These are phyloP conservation scores for Rhododendron ovatum DNA, from an alignment of 148 eudicot species.

Conservation along the genomic window DNA sequence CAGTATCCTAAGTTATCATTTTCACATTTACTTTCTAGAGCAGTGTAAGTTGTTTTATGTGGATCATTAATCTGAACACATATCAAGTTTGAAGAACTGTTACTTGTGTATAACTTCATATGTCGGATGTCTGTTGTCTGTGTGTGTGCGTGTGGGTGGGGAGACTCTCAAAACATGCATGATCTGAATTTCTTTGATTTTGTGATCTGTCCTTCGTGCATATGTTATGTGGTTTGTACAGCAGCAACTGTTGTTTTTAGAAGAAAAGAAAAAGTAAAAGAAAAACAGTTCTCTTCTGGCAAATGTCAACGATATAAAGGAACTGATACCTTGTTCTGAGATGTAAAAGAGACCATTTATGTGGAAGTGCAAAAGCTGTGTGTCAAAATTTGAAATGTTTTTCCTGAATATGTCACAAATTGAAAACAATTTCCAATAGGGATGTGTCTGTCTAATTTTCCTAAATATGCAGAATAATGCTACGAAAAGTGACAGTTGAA, in stretches of 20 bases:
- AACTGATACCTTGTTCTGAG: no score
- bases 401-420: neutral
- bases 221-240: neutral
- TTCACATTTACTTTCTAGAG: neutral
- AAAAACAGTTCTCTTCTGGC: neutral
- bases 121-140: neutral
- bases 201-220: neutral
- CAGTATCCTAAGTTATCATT: neutral
- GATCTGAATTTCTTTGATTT: neutral
- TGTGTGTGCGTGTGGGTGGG: neutral
- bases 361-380: neutral
- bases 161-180: neutral
- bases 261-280: neutral
- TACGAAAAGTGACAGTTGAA: neutral
- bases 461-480: neutral
- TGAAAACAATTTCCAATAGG: neutral
- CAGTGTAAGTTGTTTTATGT: neutral
- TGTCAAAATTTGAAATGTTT: neutral
- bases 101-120: neutral
- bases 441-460: neutral
- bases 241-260: neutral
- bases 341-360: no score
- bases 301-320: neutral
- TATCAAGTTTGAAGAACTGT: neutral
- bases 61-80: neutral